Conservation (phyloP, 2,329 filamentous ascomycete genomes). For the Colletotrichum sidae region DNA sequence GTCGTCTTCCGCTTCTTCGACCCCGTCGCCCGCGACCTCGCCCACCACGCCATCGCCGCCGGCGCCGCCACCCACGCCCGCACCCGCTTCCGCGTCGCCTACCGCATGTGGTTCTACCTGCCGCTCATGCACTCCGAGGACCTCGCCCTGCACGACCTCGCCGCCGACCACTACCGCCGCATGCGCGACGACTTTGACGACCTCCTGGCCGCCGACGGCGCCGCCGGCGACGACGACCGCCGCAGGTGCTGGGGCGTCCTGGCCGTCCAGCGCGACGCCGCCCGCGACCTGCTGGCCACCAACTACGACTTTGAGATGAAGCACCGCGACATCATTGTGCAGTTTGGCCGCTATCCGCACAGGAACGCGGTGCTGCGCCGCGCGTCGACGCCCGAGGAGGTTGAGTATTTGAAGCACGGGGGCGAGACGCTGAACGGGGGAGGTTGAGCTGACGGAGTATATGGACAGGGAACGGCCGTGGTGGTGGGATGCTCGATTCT, state of each 20-base stretch:
- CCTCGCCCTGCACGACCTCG: slow-evolving; percentile 55
- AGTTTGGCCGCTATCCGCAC: slow-evolving; percentile 70
- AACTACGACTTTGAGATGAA: slow-evolving; percentile 51
- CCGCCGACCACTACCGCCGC: slow-evolving; percentile 45
- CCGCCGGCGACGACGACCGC: slow-evolving; percentile 41
- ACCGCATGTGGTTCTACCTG: slow-evolving; percentile 68
- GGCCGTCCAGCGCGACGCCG: slow-evolving; percentile 41
- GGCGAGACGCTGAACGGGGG: slow-evolving; percentile 51
- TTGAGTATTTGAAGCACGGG: slow-evolving; percentile 58
- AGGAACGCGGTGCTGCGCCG: slow-evolving; percentile 64
- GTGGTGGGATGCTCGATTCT: not conserved
- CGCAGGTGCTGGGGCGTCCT: slow-evolving; percentile 44
- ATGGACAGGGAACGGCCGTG: not conserved
- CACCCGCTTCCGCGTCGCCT: slow-evolving; percentile 49
- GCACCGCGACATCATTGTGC: slow-evolving; percentile 62
- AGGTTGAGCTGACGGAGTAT: not conserved
- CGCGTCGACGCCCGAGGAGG: slow-evolving; percentile 61
- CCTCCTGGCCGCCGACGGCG: slow-evolving; percentile 44
- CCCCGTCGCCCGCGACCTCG: slow-evolving; percentile 60
- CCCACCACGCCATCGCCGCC: slow-evolving; percentile 47
- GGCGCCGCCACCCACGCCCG: slow-evolving; percentile 44
- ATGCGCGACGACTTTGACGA: slow-evolving; percentile 48
- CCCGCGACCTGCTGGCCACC: slow-evolving; percentile 40
- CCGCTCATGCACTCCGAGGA: slow-evolving; percentile 71
- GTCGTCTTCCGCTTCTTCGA: slow-evolving; percentile 68